Evolutionary conservation across 2,329 filamentous ascomycete genomes (phyloP), one percentile per base, ranked within the genome.

Genomic region (Arthrobotrys sphaeroides): DNA sequence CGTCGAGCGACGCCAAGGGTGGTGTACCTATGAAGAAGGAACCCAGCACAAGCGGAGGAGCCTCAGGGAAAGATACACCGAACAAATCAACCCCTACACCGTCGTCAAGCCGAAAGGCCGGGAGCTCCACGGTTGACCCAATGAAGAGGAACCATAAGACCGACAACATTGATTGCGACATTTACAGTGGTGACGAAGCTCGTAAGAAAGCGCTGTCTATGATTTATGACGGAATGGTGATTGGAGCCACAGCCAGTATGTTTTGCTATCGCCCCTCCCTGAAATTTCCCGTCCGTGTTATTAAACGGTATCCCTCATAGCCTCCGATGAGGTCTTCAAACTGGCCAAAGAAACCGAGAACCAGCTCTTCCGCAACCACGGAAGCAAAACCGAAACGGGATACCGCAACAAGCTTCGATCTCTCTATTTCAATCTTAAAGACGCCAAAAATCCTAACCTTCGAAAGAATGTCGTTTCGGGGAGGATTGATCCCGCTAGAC

Each of bases 381-480:
- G 90, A 68, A 89, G 90, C 65, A 90, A 93, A 80, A 90, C 86
- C 13, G 87, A 86, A 53, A 84, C 88, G 51, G 88, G 90, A 57
- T 99, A 99, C 86, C 90, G 91, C 81, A 87, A 86, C 78, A 97
- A 97, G 86, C 90, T 98, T 80, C 91, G 94, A 78, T 96, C 93
- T 18, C 88, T 99, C 20, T 98, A 93, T 84, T 89, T 94, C 82
- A 98, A 98, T 81, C 88, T 99, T 79, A 98, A 97, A 86, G 93
- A 92, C 85, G 94, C 92, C 84, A 90, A 89, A 77, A 98, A 98
- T 84, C 86, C 88, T 38, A 87, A 89, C 76, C 88, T 99, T 45
- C 90, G 93, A 61, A 86, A 86, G 77, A 88, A 90, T 77, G 91
- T 99, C 78, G 86, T 97, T 81, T 85, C 85, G 2, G 92, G 91